phyloP scores from a whole-genome alignment of 306 rosid genomes.

The Trifolium fragiferum region DNA sequence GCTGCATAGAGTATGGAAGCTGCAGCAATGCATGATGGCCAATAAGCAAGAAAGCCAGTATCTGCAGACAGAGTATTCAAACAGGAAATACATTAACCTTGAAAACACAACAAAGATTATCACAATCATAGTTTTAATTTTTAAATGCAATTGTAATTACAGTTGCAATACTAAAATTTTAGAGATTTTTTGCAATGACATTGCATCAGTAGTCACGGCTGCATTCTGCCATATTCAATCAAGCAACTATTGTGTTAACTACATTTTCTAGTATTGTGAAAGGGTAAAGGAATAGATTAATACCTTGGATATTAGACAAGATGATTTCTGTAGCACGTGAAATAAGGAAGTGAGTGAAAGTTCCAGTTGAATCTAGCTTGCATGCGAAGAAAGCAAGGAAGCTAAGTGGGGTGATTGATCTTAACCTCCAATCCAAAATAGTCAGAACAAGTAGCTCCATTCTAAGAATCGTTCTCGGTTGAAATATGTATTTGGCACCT shows the following conservation, averaged over 20 bases:
- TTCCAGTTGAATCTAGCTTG: constrained; percentile 77
- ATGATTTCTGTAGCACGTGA: constrained; percentile 86
- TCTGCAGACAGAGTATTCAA: constrained; percentile 59
- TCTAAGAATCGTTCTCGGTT: constrained; percentile 73
- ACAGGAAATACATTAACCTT: constrained; percentile 19
- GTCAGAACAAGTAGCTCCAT: constrained; percentile 90
- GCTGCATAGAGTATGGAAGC: constrained; percentile 90
- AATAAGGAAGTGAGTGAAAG: constrained; percentile 61
- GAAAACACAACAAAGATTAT: constrained; percentile 14
- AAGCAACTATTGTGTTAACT: background rate
- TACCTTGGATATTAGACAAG: constrained; percentile 78
- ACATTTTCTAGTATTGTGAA: constrained; percentile 3
- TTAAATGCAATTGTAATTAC: background rate
- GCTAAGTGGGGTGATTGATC: constrained; percentile 91
- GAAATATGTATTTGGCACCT: constrained; percentile 82
- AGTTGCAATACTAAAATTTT: background rate
- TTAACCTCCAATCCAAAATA: constrained; percentile 89
- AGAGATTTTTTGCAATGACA: no score
- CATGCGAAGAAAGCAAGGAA: constrained; percentile 79
- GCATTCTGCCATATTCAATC: background rate
- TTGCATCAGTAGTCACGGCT: background rate
- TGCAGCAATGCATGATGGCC: constrained; percentile 99
- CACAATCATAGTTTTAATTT: background rate
- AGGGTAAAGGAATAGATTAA: background rate
- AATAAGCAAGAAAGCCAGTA: constrained; percentile 72